Evolutionary conservation across 2,329 filamentous ascomycete genomes (phyloP), one percentile per base, ranked within the genome.

Genomic region (Paecilomyces sp.): DNA sequence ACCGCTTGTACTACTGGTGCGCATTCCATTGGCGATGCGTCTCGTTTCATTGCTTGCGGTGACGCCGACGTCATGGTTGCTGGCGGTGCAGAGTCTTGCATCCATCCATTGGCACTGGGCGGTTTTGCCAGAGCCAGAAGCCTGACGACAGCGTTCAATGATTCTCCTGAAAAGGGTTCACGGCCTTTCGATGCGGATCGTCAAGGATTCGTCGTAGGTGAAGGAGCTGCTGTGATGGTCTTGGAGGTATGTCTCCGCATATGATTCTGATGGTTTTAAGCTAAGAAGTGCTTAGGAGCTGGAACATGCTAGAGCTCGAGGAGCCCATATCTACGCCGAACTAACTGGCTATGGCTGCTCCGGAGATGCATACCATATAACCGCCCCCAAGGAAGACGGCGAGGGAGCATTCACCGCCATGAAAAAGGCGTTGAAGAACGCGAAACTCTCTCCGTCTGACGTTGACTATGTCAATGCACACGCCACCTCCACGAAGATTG

Each of bases 381-480:
- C 94, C 11, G 91, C 93, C 1, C 94, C 94, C 0, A 85, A 87
- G 18, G 86, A 88, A 67, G 88, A 95, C 69, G 94, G 94, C 0
- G 82, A 85, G 56, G 94, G 94, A 0, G 92, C 94, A 0, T 84
- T 86, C 31, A 79, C 90, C 54, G 89, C 93, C 3, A 99, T 99
- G 94, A 88, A 84, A 71, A 85, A 85, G 64, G 92, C 93, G 0
- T 76, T 99, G 61, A 86, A 82, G 67, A 85, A 90, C 69, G 91
- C 92, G 0, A 76, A 81, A 0, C 70, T 96, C 41, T 80, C 80
- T 57, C 92, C 94, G 0, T 75, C 76, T 0, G 77, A 86, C 50
- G 86, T 99, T 3, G 90, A 92, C 72, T 99, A 99, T 72, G 84
- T 99, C 70, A 99, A 97, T 69, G 94, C 94, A 1, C 94, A 99